phyloP scores from a whole-genome alignment of 257 asterid species.

The Jacaranda copaia region DNA sequence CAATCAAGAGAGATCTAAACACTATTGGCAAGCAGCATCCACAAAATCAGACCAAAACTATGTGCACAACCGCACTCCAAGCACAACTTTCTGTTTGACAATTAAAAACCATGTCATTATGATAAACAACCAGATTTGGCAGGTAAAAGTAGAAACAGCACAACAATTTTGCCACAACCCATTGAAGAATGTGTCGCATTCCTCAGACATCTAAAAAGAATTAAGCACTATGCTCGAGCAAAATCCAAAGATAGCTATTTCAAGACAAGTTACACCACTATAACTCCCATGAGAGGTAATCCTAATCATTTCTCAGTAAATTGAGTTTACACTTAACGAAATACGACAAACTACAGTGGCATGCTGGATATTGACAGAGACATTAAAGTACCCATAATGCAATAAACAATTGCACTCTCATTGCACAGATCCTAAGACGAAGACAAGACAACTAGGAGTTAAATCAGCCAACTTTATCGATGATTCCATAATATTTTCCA shows the following conservation, averaged over 20 bases:
- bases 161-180: constrained; percentile 23
- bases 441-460: constrained; percentile 6
- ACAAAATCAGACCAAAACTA: constrained; percentile 12
- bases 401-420: constrained; percentile 33
- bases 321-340: constrained; percentile 17
- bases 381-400: constrained; percentile 23
- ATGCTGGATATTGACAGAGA: constrained; percentile 12
- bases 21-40: not conserved
- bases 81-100: constrained; percentile 9
- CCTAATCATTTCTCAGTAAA: constrained; percentile 6
- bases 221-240: not conserved
- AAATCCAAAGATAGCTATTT: not conserved
- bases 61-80: constrained; percentile 28
- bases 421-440: constrained; percentile 15
- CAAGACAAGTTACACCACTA: constrained; percentile 17
- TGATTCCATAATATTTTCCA: constrained; percentile 26
- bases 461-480: constrained; percentile 18
- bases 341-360: constrained; percentile 29
- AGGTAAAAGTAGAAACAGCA: constrained; percentile 13
- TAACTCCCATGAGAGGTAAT: not conserved
- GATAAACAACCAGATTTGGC: constrained; percentile 8
- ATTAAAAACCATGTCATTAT: constrained; percentile 4
- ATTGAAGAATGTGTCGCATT: constrained; percentile 7
- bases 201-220: constrained; percentile 19
- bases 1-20: constrained; percentile 4